Base-by-base conservation (phyloP, 345 rosid genomes). In the Physaria fendleri region DNA sequence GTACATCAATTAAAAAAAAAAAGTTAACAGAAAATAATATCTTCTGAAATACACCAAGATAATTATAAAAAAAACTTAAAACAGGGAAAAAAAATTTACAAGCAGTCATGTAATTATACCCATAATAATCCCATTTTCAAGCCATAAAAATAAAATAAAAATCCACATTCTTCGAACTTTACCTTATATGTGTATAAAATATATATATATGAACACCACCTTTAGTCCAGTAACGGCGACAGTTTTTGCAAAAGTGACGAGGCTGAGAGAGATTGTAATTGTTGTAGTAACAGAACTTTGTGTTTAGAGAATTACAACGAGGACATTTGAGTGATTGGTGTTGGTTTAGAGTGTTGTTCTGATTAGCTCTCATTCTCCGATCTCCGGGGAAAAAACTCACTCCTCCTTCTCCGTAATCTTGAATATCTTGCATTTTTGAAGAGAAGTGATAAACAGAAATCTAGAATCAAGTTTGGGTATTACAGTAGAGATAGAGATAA, bases 201-300 rank as follows among this genome's bases (percentile, higher is more conserved):
- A n/a, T n/a, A n/a, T n/a, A n/a, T n/a, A n/a, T n/a, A n/a, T n/a
- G 93, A 53, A 92, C 88, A 62, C 98, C 98, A 20, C 96, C 98
- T 71, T 86, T 92, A 30, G 98, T 92, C 98, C 98, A 92, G 83
- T 92, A 92, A 32, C 96, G 82, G 37, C 98, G 95, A 76, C 98
- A 92, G 81, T 46, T 66, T 74, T 92, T 92, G 75, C 98, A 92
- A 79, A 92, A 92, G 87, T 92, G 95, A 16, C 98, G 90, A 5
- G 98, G 98, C 84, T 92, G 98, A 18, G 95, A 88, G 74, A 88
- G 95, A 71, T 92, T 92, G 83, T 92, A 92, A 60, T 92, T 92
- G 73, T 92, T 92, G 87, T 92, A 92, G 78, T 92, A 92, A 51
- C 98, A 92, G 74, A 92, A 92, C 61, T 92, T 92, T 2, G 98